These are phyloP conservation scores for Podila clonocystis DNA, from an alignment of 192 early-diverging fungal species.

Conservation along the genomic window DNA sequence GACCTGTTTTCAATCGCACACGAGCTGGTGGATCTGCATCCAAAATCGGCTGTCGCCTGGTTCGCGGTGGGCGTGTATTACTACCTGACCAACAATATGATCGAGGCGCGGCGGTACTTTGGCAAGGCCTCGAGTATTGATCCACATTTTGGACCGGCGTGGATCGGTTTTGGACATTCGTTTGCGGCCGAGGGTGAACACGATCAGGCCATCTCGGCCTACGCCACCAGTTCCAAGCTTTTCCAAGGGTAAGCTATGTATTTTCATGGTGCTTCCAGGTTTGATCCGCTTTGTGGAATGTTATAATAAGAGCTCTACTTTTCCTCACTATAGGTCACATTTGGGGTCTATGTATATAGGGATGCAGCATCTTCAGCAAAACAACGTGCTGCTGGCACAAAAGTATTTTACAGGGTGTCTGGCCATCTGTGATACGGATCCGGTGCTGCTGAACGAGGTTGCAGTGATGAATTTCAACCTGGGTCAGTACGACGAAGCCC, in stretches of 20 bases:
- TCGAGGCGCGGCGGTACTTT: conserved; percentile 75
- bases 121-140: conserved; percentile 71
- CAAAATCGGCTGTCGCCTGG: conserved; percentile 72
- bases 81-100: conserved; percentile 62
- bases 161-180: conserved; percentile 86
- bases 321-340: conserved; percentile 62
- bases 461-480: conserved; percentile 64
- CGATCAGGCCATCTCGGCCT: conserved; percentile 82
- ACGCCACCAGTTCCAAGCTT: conserved; percentile 68
- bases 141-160: conserved; percentile 69
- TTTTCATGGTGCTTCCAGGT: too few relatives aligned
- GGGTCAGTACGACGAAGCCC: conserved; percentile 61
- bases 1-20: conserved; percentile 80
- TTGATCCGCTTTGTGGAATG: too few relatives aligned
- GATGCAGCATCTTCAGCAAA: conserved; percentile 74
- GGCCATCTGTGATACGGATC: conserved; percentile 67
- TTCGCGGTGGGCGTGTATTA: conserved; percentile 87
- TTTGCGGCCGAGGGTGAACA: conserved; percentile 78
- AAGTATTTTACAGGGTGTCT: conserved; percentile 67
- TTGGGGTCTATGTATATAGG: conserved; percentile 78
- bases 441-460: conserved; percentile 77
- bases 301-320: not conserved
- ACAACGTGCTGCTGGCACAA: conserved; percentile 65
- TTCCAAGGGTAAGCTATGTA: conserved; percentile 68
- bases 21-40: conserved; percentile 70